Conservation (phyloP, 345 rosid species). For the Hypericum perforatum region DNA sequence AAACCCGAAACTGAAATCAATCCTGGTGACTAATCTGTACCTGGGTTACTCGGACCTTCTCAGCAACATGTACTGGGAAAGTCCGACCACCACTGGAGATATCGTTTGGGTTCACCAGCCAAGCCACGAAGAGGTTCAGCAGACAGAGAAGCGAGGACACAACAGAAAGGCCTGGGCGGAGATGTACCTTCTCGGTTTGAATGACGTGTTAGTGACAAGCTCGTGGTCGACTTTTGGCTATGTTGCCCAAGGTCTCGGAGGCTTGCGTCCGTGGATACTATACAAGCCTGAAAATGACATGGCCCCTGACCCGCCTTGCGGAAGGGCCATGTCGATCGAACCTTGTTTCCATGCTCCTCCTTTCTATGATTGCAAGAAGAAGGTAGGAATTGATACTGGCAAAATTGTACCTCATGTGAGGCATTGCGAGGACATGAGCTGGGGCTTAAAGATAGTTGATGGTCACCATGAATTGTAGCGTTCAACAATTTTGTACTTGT, state of each 20-base stretch:
- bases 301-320: conserved; percentile 22
- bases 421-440: conserved; percentile 27
- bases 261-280: conserved; percentile 23
- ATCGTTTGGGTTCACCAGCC: conserved; percentile 23
- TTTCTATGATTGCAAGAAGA: conserved; percentile 24
- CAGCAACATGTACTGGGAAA: conserved; percentile 19
- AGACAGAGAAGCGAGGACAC: conserved; percentile 15
- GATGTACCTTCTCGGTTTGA: conserved; percentile 23
- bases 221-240: conserved; percentile 27
- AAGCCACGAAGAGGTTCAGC: conserved; percentile 23
- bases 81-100: conserved; percentile 15
- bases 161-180: conserved; percentile 24
- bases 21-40: conserved; percentile 13
- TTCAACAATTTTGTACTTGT: conserved; percentile 3
- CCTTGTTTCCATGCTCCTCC: conserved; percentile 32
- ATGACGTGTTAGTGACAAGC: conserved; percentile 21
- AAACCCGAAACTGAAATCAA: conserved; percentile 15
- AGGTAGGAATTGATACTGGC: conserved; percentile 20
- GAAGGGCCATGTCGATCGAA: conserved; percentile 21
- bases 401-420: conserved; percentile 21
- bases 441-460: conserved; percentile 25
- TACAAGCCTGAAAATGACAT: conserved; percentile 22
- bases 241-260: conserved; percentile 28
- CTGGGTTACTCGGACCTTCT: conserved; percentile 16
- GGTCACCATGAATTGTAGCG: conserved; percentile 11